Base-by-base conservation (phyloP, 331 rosid genomes). In the Cydonia oblonga region DNA sequence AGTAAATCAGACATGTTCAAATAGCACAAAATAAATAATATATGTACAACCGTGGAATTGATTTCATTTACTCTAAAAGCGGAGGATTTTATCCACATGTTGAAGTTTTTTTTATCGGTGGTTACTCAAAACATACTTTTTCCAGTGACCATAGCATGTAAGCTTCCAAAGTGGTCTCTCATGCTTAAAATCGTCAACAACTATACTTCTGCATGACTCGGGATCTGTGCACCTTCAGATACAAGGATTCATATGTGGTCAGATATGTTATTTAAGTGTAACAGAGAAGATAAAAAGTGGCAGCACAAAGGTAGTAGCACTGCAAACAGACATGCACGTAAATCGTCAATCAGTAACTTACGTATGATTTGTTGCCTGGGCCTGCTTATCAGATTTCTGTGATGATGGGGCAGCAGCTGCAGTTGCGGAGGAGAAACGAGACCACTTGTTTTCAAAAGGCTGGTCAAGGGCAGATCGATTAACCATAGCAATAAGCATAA, bases 141-240 rank as follows among this genome's bases (percentile, higher is more conserved):
- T 89, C 81, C 68, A 67, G 84, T 93, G 97, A 81, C 89, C 74
- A 18, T 91, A 93, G 90, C 97, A 91, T 2, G 97, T 89, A 72
- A 93, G 91, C 77, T 81, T 86, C 98, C 98, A 93, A 64, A 91
- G 80, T 16, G 98, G 97, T 70, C 81, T 88, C 88, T 91, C 98
- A 5, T 75, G 74, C 78, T 86, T 75, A 70, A 89, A 89, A 85
- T 93, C 97, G 65, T 86, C 91, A 53, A 64, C 88, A 51, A 91
- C 84, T 78, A 78, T 84, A 78, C 83, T 89, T 78, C 82, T 91
- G 88, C 98, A 93, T 67, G 62, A 53, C 76, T 89, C 96, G 18
- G 87, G 92, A 87, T 89, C 95, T 44, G 91, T 86, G 86, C 98
- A 93, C 81, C 98, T 90, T 78, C 81, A 84, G 66, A 64, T 71